Base-by-base conservation (phyloP, 805 yeast genomes). In the Blastobotrys attinorum region DNA sequence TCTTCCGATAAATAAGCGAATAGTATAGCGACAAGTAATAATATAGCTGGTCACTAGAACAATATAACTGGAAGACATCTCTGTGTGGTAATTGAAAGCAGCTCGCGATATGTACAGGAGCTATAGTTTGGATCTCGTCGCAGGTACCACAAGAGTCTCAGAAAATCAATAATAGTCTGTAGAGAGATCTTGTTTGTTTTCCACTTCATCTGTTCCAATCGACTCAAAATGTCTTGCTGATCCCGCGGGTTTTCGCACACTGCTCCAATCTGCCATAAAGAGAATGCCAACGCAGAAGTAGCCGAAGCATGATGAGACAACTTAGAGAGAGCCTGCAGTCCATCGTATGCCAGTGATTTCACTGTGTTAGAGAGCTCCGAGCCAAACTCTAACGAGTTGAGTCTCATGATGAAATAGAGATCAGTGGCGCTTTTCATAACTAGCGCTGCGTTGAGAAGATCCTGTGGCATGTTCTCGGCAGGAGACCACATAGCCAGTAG, bases 251-350 rank as follows among this genome's bases (percentile, higher is more conserved):
- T n/a, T 22, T 40, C 45, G 20, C 42, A 35, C 16, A 34, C 22
- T 20, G 44, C 36, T 15, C 52, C 52, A 16, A 47, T 29, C 37
- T 47, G 50, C 48, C 48, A 46, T 39, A 49, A 17, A 18, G 52
- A 48, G 50, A 50, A 49, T 2, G 44, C 29, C 25, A 44, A 34
- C 31, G 38, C 6, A 2, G 37, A 18, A 29, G 39, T 39, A 37
- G 40, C 15, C 7, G 39, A 31, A 20, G 43, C 34, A 15, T 25
- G 16, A 6, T 35, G 25, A 2, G 49, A 36, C 13, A 46, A 42
- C 22, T 31, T 31, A 8, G 16, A 13, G 13, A 47, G 38, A n/a
- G 38, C 25, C 13, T 41, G 33, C 27, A 45, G 20, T 3, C 46
- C 42, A n/a, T 39, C 35, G 33, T 38, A 13, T 4, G 38, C 37